Percentiles rank a stretch among this genome's conserved stretches.
Conservation (phyloP, 1,139 yeast species). For the Nakaseomyces sp. region DNA sequence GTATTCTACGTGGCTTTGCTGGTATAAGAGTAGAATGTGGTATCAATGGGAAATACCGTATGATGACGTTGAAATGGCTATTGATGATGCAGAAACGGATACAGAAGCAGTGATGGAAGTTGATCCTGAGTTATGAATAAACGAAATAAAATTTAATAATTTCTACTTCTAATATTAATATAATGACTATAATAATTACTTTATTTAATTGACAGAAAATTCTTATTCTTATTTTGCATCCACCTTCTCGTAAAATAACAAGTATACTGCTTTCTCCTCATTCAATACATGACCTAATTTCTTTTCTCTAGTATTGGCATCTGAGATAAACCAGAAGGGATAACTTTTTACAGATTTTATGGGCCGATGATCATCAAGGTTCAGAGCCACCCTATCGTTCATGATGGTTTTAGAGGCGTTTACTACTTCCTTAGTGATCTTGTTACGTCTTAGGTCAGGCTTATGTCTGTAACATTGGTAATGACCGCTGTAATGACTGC, state of each 20-base stretch:
- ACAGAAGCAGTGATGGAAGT: constrained; percentile 6
- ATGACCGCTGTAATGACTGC: constrained; percentile 86
- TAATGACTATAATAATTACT: no score
- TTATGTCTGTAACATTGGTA: constrained; percentile 72
- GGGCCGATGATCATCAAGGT: constrained; percentile 4
- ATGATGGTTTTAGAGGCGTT: constrained; percentile 33
- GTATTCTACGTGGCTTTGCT: constrained; percentile 21
- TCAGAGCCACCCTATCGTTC: not conserved
- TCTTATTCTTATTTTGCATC: not conserved
- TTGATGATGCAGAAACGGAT: constrained; percentile 14
- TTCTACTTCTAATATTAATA: not conserved
- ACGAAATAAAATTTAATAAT: not conserved
- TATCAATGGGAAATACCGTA: constrained; percentile 3
- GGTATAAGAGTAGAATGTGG: constrained; percentile 15
- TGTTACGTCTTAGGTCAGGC: constrained; percentile 50
- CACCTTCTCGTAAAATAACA: constrained; percentile 61
- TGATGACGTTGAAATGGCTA: constrained; percentile 13
- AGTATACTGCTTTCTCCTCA: constrained; percentile 69
- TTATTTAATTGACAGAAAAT: not conserved
- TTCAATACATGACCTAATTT: constrained; percentile 50
- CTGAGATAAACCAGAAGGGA: constrained; percentile 86
- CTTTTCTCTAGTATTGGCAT: constrained; percentile 58
- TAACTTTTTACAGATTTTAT: constrained; percentile 30
- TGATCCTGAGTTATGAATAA: not conserved
- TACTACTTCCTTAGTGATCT: constrained; percentile 36